Conservation (phyloP, 2,329 filamentous ascomycete species). For the Onygenales sp. region DNA sequence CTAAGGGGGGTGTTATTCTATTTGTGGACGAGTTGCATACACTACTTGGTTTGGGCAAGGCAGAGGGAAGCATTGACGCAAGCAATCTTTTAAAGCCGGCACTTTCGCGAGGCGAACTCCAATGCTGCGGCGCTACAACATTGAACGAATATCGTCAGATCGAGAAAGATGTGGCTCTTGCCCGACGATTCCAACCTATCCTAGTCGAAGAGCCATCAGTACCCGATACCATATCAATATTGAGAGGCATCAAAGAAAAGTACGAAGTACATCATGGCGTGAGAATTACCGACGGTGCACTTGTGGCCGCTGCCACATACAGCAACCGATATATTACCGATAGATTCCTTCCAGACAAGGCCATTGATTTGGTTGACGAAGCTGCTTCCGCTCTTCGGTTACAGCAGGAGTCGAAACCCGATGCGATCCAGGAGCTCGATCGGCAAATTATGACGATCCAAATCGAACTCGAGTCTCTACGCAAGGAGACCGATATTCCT, state of each 20-base stretch:
- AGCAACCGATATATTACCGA: conserved; percentile 96
- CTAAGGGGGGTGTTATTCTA: conserved; percentile 79
- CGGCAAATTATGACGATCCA: conserved; percentile 96
- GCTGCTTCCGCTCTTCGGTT: conserved; percentile 81
- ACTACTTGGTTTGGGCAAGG: conserved; percentile 82
- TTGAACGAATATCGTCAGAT: conserved; percentile 86
- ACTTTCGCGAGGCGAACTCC: conserved; percentile 81
- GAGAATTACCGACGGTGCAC: conserved; percentile 79
- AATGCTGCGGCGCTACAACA: conserved; percentile 92
- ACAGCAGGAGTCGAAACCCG: conserved; percentile 94
- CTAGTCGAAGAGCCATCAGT: conserved; percentile 86
- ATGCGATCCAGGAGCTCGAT: conserved; percentile 84
- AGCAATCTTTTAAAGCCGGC: conserved; percentile 92
- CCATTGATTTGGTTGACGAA: conserved; percentile 93
- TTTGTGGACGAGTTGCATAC: conserved; percentile 95
- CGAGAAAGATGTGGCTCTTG: conserved; percentile 90
- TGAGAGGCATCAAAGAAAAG: conserved; percentile 92
- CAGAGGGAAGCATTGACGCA: conserved; percentile 92
- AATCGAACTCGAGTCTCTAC: conserved; percentile 87
- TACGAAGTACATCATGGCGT: conserved; percentile 98
- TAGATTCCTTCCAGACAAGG: conserved; percentile 90
- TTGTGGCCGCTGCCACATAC: conserved; percentile 85
- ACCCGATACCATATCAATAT: conserved; percentile 85
- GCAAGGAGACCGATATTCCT: conserved; percentile 86
- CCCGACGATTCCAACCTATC: conserved; percentile 88